phyloP scores from a whole-genome alignment of 805 yeast genomes.

The Kazachstania kunashirensis region DNA sequence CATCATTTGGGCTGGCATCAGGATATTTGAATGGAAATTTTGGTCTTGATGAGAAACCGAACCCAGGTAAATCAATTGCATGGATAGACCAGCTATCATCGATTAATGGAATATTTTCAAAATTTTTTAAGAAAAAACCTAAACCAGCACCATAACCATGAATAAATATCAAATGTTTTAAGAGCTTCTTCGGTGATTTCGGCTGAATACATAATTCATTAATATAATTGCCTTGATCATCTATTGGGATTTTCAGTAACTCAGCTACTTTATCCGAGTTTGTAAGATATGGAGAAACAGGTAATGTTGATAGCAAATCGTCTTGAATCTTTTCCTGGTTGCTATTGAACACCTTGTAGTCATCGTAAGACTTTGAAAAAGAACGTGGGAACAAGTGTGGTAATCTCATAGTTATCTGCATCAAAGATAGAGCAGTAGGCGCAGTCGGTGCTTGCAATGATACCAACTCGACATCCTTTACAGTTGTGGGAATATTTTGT shows the following conservation, averaged over 20 bases:
- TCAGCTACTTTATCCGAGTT: slow-evolving; percentile 18
- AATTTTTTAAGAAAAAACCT: slow-evolving; percentile 73
- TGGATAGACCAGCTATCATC: slow-evolving; percentile 60
- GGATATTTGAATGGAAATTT: slow-evolving; percentile 38
- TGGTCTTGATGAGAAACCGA: slow-evolving; percentile 83
- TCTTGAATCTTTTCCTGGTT: slow-evolving; percentile 37
- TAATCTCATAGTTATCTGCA: slow-evolving; percentile 34
- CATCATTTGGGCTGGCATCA: slow-evolving; percentile 13
- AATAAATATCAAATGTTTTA: slow-evolving; percentile 55
- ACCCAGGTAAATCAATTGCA: slow-evolving; percentile 82
- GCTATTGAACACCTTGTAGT: slow-evolving; percentile 33
- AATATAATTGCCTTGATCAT: slow-evolving; percentile 43
- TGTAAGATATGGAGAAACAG: slow-evolving; percentile 36
- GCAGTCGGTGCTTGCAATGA: slow-evolving; percentile 37
- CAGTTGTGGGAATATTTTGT: too few relatives aligned
- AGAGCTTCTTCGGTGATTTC: slow-evolving; percentile 22
- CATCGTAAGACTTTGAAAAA: slow-evolving; percentile 41
- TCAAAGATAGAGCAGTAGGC: slow-evolving; percentile 58
- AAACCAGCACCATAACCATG: slow-evolving; percentile 96
- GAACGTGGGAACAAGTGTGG: slow-evolving; percentile 51
- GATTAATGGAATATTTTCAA: slow-evolving; percentile 39
- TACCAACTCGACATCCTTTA: too few relatives aligned
- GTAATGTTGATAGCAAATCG: slow-evolving; percentile 36
- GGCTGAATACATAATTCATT: slow-evolving; percentile 68
- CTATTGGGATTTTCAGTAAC: slow-evolving; percentile 31